Conservation (phyloP, 1,284 basidiomycete genomes). For the Kalmanozyma brasiliensis region DNA sequence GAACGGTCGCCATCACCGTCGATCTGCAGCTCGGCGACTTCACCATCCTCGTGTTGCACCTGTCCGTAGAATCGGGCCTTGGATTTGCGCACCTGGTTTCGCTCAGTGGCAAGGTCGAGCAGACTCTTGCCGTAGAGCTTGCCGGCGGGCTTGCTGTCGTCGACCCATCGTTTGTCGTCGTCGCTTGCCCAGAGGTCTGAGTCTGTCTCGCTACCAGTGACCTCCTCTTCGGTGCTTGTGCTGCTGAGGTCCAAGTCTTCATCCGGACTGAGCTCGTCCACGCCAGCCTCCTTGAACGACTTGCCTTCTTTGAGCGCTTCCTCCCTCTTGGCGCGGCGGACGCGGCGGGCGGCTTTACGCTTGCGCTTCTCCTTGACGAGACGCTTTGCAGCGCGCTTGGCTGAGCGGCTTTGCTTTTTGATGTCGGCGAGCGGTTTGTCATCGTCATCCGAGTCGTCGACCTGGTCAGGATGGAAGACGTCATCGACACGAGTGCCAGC, state of each 20-base stretch:
- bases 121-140: conserved; percentile 65
- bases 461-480: conserved; percentile 28
- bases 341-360: conserved; percentile 49
- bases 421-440: conserved; percentile 47
- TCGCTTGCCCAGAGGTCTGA: conserved; percentile 50
- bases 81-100: conserved; percentile 32
- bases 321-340: conserved; percentile 49
- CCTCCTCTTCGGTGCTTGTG: conserved; percentile 40
- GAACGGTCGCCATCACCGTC: conserved; percentile 14
- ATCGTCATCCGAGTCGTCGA: conserved; percentile 38
- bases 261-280: conserved; percentile 58
- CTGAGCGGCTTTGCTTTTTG: conserved; percentile 37
- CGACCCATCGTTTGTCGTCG: conserved; percentile 59
- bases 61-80: conserved; percentile 62
- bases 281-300: conserved; percentile 48
- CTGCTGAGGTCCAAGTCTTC: conserved; percentile 58
- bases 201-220: conserved; percentile 35
- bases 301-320: conserved; percentile 46
- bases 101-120: conserved; percentile 52
- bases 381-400: conserved; percentile 49
- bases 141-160: conserved; percentile 61
- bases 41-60: conserved; percentile 46
- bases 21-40: conserved; percentile 23
- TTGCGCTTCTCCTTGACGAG: conserved; percentile 52
- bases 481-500: conserved; percentile 39